These are phyloP conservation scores for Tetradesmus lagerheimii DNA, from an alignment of 139 green algal genomes.

Conservation along the genomic window DNA sequence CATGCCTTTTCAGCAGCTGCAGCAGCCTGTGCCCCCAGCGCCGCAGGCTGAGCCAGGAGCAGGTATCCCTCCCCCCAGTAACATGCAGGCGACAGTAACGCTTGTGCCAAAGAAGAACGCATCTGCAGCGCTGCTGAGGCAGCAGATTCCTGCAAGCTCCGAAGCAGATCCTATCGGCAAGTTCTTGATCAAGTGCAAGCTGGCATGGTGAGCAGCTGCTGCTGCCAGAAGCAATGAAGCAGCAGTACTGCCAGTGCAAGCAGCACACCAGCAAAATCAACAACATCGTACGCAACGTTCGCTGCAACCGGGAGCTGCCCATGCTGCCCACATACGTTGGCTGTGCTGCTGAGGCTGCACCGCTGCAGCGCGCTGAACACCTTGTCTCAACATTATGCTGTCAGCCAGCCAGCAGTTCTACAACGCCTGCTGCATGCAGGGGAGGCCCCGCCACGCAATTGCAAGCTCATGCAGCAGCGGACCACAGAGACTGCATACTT, in stretches of 20 bases:
- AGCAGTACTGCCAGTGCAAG: background rate
- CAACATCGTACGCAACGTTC: too few relatives aligned
- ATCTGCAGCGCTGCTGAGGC: slow-evolving; percentile 12
- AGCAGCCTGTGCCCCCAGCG: background rate
- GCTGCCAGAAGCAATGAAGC: background rate
- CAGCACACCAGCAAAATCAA: background rate
- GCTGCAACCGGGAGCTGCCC: too few relatives aligned
- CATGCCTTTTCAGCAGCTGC: background rate
- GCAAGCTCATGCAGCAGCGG: too few relatives aligned
- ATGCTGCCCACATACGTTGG: too few relatives aligned
- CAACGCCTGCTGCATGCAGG: too few relatives aligned
- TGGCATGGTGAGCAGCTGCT: slow-evolving; percentile 36
- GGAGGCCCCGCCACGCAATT: too few relatives aligned
- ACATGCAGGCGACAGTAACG: slow-evolving; percentile 37
- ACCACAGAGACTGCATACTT: background rate
- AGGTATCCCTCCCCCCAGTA: background rate
- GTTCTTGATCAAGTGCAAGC: slow-evolving; percentile 50
- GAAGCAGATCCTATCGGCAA: slow-evolving; percentile 6
- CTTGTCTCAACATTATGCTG: too few relatives aligned
- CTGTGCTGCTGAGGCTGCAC: too few relatives aligned
- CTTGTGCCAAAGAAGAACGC: slow-evolving; percentile 28
- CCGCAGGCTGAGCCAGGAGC: background rate
- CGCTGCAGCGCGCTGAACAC: too few relatives aligned
- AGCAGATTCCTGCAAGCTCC: slow-evolving; percentile 7
- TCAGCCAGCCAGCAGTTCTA: too few relatives aligned